Conservation (phyloP, 169 alveolate species). For the Eimeria acervulina region DNA sequence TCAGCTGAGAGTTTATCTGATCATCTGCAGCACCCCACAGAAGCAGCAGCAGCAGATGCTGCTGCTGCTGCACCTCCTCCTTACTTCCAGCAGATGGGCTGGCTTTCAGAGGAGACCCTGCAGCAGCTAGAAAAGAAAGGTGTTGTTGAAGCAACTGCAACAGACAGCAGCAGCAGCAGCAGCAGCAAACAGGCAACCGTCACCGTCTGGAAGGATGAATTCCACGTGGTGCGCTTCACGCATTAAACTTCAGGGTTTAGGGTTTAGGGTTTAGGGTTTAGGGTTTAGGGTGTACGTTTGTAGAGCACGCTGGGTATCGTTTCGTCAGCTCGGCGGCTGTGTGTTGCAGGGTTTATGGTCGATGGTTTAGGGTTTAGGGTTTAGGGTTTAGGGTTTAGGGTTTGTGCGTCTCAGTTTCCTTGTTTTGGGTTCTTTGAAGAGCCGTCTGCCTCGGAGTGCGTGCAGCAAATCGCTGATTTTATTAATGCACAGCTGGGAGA, state of each 20-base stretch:
- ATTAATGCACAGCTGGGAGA: not conserved
- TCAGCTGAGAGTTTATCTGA: slow-evolving; percentile 5
- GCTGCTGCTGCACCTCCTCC: not conserved
- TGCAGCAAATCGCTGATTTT: slow-evolving; percentile 44
- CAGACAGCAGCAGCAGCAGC: not conserved
- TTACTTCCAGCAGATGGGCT: not conserved
- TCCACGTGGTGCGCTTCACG: slow-evolving; percentile 51
- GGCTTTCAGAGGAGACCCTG: not conserved
- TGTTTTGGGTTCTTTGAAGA: slow-evolving; percentile 71
- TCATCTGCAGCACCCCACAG: not conserved
- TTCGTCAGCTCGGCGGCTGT: not conserved
- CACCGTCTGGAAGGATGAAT: slow-evolving; percentile 78
- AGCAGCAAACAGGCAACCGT: not conserved
- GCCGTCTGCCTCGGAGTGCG: slow-evolving; percentile 53
- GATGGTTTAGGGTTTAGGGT: slow-evolving; percentile 20
- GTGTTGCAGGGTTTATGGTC: not conserved
- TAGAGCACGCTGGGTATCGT: too few species aligned
- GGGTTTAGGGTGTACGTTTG: not conserved
- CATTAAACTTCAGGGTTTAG: not conserved
- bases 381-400: slow-evolving; percentile 11
- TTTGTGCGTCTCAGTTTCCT: slow-evolving; percentile 61
- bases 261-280: slow-evolving; percentile 35
- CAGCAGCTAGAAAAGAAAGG: not conserved
- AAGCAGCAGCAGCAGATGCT: not conserved
- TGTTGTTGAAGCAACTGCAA: not conserved